Evolutionary conservation across 805 yeast genomes (phyloP).

Genomic region (Maudiozyma turicensis): DNA sequence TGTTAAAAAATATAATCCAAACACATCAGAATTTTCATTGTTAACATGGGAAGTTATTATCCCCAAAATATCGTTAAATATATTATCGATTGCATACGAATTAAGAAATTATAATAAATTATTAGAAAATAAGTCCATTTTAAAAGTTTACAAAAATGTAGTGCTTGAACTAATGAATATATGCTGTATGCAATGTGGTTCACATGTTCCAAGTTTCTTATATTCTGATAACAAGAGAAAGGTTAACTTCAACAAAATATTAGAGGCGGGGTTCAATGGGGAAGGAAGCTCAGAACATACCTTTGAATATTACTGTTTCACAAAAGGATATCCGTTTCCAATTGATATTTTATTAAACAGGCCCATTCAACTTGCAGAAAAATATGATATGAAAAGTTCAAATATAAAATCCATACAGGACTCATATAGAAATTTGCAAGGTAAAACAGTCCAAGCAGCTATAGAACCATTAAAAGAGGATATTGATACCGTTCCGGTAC

Average conservation of each 20-base stretch:
- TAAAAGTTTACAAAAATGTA: constrained; percentile 19
- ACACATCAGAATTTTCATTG: constrained; percentile 18
- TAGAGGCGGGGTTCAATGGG: too few relatives aligned
- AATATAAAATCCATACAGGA: constrained; percentile 24
- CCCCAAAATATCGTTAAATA: constrained; percentile 25
- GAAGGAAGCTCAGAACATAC: constrained; percentile 18
- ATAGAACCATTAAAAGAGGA: background rate
- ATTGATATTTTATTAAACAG: constrained; percentile 24
- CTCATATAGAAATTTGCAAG: constrained; percentile 11
- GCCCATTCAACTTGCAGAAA: constrained; percentile 19
- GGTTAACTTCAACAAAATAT: constrained; percentile 14
- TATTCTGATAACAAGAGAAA: background rate
- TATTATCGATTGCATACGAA: constrained; percentile 27
- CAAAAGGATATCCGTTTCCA: constrained; percentile 27
- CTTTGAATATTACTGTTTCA: constrained; percentile 30
- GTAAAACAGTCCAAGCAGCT: background rate
- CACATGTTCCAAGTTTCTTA: constrained; percentile 8
- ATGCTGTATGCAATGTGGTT: constrained; percentile 18
- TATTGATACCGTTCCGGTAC: background rate
- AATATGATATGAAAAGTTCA: constrained; percentile 14
- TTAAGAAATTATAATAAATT: constrained; percentile 22
- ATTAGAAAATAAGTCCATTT: constrained; percentile 17
- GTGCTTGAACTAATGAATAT: constrained; percentile 22
- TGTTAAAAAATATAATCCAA: constrained; percentile 5
- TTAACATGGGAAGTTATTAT: constrained; percentile 23